Evolutionary conservation across 1,284 basidiomycete species (phyloP), one percentile per base, ranked within the genome.

Genomic region (Melampsora americana): DNA sequence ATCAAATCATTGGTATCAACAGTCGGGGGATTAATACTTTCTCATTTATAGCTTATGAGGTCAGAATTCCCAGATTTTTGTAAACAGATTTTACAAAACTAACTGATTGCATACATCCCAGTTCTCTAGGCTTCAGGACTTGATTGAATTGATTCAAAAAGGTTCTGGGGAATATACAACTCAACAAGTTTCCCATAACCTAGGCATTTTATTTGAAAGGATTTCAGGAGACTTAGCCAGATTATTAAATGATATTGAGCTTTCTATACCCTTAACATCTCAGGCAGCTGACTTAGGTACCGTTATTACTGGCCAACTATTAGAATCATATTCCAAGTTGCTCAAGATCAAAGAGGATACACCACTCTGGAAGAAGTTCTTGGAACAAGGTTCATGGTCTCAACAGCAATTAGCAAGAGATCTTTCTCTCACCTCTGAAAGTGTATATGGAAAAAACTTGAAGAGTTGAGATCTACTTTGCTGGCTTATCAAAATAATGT

Each of bases 81-180:
- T 26, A 20, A 0, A 28, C 3, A 30, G 3, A n/a, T n/a, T 16
- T n/a, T 20, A 2, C 3, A 26, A 39, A 18, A 50, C 64, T 62
- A 18, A 69, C 23, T 18, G 20, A 59, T 78, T 28, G 56, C 23
- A 44, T 11, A 18, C 50, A 5, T 71, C 77, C 30, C 77, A 81
- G 68, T 81, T 81, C 66, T 77, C 78, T 18, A 78, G 80, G 23
- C 71, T 81, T 20, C 79, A 79, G 39, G 77, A 79, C 14, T 78
- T 79, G 26, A 75, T 81, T 66, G 16, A 66, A n/a, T n/a, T n/a
- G n/a, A n/a, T n/a, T n/a, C n/a, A n/a, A n/a, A n/a, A n/a, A n/a
- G n/a, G n/a, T n/a, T 23, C 72, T 78, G 67, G 28, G 26, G 56
- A 46, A 16, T 76, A 74, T 30, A 64, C 66, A 28, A 50, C 78